Evolutionary conservation across 495 filamentous ascomycete species (phyloP).

Genomic region (Xylona heveae): DNA sequence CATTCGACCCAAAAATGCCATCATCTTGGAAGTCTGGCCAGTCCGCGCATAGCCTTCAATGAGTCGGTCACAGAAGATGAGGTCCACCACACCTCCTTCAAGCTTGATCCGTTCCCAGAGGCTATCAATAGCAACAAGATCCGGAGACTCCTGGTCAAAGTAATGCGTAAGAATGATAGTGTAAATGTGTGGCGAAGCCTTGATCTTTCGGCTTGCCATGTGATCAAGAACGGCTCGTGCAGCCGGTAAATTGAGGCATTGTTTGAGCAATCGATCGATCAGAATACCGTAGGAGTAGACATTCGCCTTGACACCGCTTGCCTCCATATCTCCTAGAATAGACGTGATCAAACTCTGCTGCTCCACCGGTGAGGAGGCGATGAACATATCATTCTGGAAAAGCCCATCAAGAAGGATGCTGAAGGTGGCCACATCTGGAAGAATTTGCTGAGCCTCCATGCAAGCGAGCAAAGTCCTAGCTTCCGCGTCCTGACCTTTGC

Average conservation of each 20-base stretch:
- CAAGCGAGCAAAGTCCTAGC: slow-evolving; percentile 21
- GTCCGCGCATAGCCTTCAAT: slow-evolving; percentile 35
- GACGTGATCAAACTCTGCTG: slow-evolving; percentile 18
- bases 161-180: slow-evolving; percentile 49
- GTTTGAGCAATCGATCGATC: slow-evolving; percentile 35
- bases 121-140: slow-evolving; percentile 30
- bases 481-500: slow-evolving; percentile 15
- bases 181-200: slow-evolving; percentile 38
- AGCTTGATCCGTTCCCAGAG: slow-evolving; percentile 26
- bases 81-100: slow-evolving; percentile 23
- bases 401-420: slow-evolving; percentile 30
- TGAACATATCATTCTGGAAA: slow-evolving; percentile 15
- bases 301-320: slow-evolving; percentile 29
- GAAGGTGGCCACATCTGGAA: slow-evolving; percentile 29
- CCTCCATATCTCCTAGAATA: slow-evolving; percentile 30
- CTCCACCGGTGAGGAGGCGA: slow-evolving; percentile 4
- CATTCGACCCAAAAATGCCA: slow-evolving; percentile 26
- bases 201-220: slow-evolving; percentile 28
- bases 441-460: slow-evolving; percentile 23
- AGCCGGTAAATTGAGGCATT: slow-evolving; percentile 19
- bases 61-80: slow-evolving; percentile 44
- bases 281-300: slow-evolving; percentile 36
- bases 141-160: slow-evolving; percentile 31
- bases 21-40: slow-evolving; percentile 26
- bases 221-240: slow-evolving; percentile 37